These are phyloP conservation scores for Bipolaris gigantea DNA, from an alignment of 2,329 filamentous ascomycete genomes.

Conservation along the genomic window DNA sequence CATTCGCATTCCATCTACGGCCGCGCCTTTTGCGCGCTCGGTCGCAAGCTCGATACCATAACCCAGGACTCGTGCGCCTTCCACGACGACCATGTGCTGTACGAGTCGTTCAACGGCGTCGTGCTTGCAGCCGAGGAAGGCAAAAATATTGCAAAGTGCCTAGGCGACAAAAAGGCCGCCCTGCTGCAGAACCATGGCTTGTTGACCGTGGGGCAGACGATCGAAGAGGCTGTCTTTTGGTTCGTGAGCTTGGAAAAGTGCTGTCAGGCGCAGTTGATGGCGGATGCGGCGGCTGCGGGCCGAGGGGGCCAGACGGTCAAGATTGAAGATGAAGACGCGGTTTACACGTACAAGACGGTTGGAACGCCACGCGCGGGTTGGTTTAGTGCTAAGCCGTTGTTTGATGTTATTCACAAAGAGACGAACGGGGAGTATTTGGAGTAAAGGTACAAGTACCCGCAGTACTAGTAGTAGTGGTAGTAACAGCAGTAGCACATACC, in stretches of 20 bases:
- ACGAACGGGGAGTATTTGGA: conserved; percentile 59
- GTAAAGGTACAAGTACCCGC: conserved; percentile 22
- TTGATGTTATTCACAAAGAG: conserved; percentile 69
- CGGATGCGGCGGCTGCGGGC: conserved; percentile 60
- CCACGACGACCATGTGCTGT: conserved; percentile 57
- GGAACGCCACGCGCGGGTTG: conserved; percentile 63
- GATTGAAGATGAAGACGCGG: conserved; percentile 69
- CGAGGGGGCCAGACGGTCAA: conserved; percentile 66
- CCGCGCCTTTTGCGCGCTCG: conserved; percentile 64
- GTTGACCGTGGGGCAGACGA: conserved; percentile 53
- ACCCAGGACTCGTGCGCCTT: conserved; percentile 61
- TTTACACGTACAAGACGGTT: conserved; percentile 66
- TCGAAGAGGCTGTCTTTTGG: conserved; percentile 59
- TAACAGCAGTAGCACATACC: background rate
- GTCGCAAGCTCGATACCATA: conserved; percentile 61
- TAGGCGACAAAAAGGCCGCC: conserved; percentile 56
- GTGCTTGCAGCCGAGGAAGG: conserved; percentile 58
- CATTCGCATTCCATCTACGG: conserved; percentile 63
- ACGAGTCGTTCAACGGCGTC: conserved; percentile 57
- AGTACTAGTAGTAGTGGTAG: conserved; percentile 35
- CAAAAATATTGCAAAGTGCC: conserved; percentile 53
- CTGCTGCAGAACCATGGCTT: conserved; percentile 59
- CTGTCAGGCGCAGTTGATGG: conserved; percentile 57
- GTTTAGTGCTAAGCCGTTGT: conserved; percentile 71
- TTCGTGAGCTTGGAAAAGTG: conserved; percentile 58